Conservation (phyloP, 768 basidiomycete species). For the Saitozyma podzolica region DNA sequence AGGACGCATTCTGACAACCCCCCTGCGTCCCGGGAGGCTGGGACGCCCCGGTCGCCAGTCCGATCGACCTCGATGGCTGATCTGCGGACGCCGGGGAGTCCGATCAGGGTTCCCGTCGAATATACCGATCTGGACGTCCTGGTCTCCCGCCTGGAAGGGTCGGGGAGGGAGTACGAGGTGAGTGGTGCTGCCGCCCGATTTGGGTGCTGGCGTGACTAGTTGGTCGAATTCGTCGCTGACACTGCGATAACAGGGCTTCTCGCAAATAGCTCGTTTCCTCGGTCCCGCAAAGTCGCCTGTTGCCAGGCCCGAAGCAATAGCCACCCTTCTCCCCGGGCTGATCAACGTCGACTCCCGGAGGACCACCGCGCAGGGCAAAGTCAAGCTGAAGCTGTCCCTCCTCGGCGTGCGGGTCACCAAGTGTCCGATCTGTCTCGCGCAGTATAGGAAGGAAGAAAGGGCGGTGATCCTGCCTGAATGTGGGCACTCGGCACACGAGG, state of each 20-base stretch:
- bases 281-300: slow-evolving; percentile 58
- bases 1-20: slow-evolving; percentile 25
- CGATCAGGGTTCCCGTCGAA: slow-evolving; percentile 35
- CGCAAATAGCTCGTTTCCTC: slow-evolving; percentile 64
- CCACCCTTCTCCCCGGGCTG: slow-evolving; percentile 44
- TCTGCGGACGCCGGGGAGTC: slow-evolving; percentile 1
- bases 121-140: slow-evolving; percentile 68
- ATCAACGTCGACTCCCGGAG: slow-evolving; percentile 65
- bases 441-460: slow-evolving; percentile 64
- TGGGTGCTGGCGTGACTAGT: slow-evolving; percentile 5
- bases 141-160: slow-evolving; percentile 60
- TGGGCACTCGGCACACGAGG: slow-evolving; percentile 63
- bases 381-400: slow-evolving; percentile 69
- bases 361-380: slow-evolving; percentile 64
- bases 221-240: neutral
- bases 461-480: slow-evolving; percentile 64
- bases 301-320: slow-evolving; percentile 29
- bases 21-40: neutral
- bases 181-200: slow-evolving; percentile 43
- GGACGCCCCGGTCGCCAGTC: neutral
- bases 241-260: slow-evolving; percentile 58
- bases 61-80: slow-evolving; percentile 11
- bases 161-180: slow-evolving; percentile 68
- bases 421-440: slow-evolving; percentile 72
- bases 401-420: slow-evolving; percentile 66